These are phyloP conservation scores for Pseudopediastrum boryanum DNA, from an alignment of 139 green algal species.

Conservation along the genomic window DNA sequence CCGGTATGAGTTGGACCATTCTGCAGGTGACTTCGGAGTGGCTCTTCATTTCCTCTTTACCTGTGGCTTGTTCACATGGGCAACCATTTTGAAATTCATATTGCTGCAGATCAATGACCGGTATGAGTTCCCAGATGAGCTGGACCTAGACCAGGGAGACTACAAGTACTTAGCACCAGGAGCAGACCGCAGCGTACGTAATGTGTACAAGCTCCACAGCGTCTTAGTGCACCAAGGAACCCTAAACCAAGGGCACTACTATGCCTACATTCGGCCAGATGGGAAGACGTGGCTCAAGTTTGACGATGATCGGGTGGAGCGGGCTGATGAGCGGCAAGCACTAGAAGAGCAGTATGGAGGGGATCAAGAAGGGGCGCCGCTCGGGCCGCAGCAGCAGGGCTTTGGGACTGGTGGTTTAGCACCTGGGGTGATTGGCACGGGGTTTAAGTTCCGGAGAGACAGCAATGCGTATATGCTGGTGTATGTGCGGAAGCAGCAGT, in stretches of 20 bases:
- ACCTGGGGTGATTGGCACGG: not conserved
- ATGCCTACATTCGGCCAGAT: slow-evolving; percentile 78
- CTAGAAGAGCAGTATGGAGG: slow-evolving; percentile 93
- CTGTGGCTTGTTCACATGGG: no score
- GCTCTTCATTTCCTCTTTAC: no score
- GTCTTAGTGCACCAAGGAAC: slow-evolving; percentile 97
- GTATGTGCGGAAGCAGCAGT: slow-evolving; percentile 91
- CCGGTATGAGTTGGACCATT: no score
- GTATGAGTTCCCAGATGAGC: slow-evolving; percentile 91
- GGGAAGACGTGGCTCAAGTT: slow-evolving; percentile 92
- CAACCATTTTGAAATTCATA: no score
- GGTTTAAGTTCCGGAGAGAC: slow-evolving; percentile 66
- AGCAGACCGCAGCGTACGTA: slow-evolving; percentile 70
- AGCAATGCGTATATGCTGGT: slow-evolving; percentile 99
- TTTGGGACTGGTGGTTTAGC: not conserved
- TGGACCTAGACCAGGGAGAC: slow-evolving; percentile 86
- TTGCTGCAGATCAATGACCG: slow-evolving; percentile 90
- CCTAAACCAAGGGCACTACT: slow-evolving; percentile 94
- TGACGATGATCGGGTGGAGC: slow-evolving; percentile 94
- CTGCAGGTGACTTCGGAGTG: no score
- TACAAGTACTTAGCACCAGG: slow-evolving; percentile 72
- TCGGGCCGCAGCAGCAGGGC: slow-evolving; percentile 1
- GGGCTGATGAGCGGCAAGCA: slow-evolving; percentile 72
- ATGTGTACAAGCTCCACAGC: slow-evolving; percentile 86
- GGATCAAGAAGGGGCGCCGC: slow-evolving; percentile 58